Base-by-base conservation (phyloP, 148 eudicot species). In the Pharnaceum exiguum region DNA sequence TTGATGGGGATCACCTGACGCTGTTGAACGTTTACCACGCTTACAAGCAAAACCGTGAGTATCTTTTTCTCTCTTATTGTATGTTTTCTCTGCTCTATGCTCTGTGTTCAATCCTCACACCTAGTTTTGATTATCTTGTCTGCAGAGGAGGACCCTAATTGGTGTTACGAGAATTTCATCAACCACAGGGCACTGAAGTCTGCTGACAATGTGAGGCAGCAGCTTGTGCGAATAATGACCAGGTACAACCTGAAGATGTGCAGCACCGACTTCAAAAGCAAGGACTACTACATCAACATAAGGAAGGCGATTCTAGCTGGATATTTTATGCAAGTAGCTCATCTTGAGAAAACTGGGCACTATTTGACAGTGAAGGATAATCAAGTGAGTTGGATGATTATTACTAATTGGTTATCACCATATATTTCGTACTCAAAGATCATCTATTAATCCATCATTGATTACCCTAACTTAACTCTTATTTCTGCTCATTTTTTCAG, bases 241-340 rank as follows among this genome's bases (percentile, higher is more conserved):
- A 86, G 99, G 69, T 93, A 75, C 85, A 78, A 78, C 65, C 75
- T 93, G 19, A 93, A 79, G 82, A 52, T 82, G 37, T 89, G 95
- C 82, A 93, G 99, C 73, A 89, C 95, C 24, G 96, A 89, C 65
- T 93, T 93, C 53, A 93, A 78, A 73, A 93, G 95, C 77, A 82
- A 95, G 52, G 96, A 89, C 65, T 93, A 93, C 77, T 93, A 93
- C 57, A 23, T 82, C 68, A 93, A 89, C 80, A 93, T 93, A 44
- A 76, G 99, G 58, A 93, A 93, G 76, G 99, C 99, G 38, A 93
- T 93, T 91, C 62, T 89, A 56, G 95, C 99, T 61, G 99, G 99
- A 51, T 88, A 93, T 63, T 93, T 93, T 71, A 93, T 93, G 99
- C 99, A 93, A 77, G 99, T 93, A 45, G 99, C 96, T 51, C 99